Percentiles rank a stretch among this genome's conserved stretches.
Evolutionary conservation across 768 basidiomycete genomes (phyloP).

Genomic region (Crassisporium funariophilum): DNA sequence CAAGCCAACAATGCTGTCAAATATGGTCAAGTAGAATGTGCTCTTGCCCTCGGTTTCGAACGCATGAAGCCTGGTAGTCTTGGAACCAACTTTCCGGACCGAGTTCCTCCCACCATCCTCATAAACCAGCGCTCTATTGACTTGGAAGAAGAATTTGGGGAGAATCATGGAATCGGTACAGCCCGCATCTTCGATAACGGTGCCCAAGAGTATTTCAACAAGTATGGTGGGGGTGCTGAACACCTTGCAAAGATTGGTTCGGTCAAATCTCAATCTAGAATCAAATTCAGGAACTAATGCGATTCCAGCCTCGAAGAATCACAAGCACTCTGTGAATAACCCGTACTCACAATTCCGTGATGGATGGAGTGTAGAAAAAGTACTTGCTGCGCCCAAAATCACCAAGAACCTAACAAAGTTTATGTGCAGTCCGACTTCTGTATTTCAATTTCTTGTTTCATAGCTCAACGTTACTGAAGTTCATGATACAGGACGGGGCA

Average conservation of each 20-base stretch:
- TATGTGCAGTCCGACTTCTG: conserved; percentile 89
- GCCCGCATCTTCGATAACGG: conserved; percentile 78
- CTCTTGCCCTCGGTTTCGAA: conserved; percentile 85
- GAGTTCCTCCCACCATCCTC: conserved; percentile 48
- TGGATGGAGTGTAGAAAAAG: conserved; percentile 74
- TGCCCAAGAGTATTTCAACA: conserved; percentile 75
- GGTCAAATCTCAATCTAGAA: conserved; percentile 12
- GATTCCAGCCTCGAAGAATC: conserved; percentile 74
- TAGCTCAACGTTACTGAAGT: conserved; percentile 2
- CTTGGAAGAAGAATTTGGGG: conserved; percentile 55
- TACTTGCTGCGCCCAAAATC: conserved; percentile 67
- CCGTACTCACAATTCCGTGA: conserved; percentile 86
- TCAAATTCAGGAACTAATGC: not conserved
- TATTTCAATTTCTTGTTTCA: conserved; percentile 15
- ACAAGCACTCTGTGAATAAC: conserved; percentile 79
- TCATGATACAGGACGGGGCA: conserved; percentile 61
- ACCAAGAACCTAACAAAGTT: conserved; percentile 75
- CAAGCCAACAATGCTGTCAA: conserved; percentile 74
- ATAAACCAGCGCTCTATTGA: conserved; percentile 46
- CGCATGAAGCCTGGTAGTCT: conserved; percentile 79
- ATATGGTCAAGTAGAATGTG: conserved; percentile 69
- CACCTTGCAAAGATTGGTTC: conserved; percentile 79
- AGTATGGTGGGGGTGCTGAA: conserved; percentile 66
- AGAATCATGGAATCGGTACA: conserved; percentile 69
- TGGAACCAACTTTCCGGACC: conserved; percentile 62